Evolutionary conservation across 2,329 filamentous ascomycete species (phyloP), one percentile per base, ranked within the genome.

Genomic region (Amauroascus niger): DNA sequence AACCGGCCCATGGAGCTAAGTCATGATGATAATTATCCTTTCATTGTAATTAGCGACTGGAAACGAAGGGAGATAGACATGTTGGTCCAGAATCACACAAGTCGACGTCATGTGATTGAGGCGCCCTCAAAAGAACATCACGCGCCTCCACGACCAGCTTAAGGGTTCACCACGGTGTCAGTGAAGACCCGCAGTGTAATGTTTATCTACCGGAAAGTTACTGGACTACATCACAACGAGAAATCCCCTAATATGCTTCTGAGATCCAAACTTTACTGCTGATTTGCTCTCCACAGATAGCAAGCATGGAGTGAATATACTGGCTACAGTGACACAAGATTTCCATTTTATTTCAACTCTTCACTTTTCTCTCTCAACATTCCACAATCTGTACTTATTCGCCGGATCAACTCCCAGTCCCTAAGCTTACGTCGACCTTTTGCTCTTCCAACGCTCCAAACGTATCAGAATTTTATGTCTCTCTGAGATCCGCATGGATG

Each of bases 401-500:
- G 11, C 32, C 49, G 14, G 20, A 28, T 58, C 47, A 48, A 60
- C 33, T 63, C 61, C 65, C 14, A 68, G 28, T 62, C 58, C 65
- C 41, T 66, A 61, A 18, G 13, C 67, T 60, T 26, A 67, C 57
- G 48, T 69, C 65, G 8, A 68, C 60, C 13, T 55, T 53, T 22
- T 56, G 49, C 16, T 52, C 37, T 35, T 61, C 57, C 30, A 64
- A 26, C n/a, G 26, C 49, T 30, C 57, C 52, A 1, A 13, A 39
- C 5, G 14, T 6, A n/a, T 39, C 18, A 14, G 49, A 68, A 45
- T 64, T 51, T 55, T 62, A 60, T 2, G 65, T 60, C 1, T 50
- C 49, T 26, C 58, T 59, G n/a, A n/a, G 35, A 50, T 68, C 60
- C 5, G 56, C 57, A 46, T 67, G 65, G 32, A 67, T 67, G 41